Conservation (phyloP, 2,329 filamentous ascomycete species). For the Penicillium fuscoglaucum region DNA sequence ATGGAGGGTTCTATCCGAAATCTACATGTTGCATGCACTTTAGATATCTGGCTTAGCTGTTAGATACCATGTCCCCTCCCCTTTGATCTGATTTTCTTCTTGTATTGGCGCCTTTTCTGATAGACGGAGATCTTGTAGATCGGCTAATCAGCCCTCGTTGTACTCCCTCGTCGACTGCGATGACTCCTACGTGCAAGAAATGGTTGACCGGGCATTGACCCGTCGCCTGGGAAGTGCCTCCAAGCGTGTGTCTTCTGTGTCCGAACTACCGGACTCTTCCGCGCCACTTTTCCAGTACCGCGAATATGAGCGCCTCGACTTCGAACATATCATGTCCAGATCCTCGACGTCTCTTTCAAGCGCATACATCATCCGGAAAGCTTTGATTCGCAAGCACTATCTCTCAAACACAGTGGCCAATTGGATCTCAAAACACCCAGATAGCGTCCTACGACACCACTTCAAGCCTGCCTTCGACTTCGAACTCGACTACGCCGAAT, state of each 20-base stretch:
- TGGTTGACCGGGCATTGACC: constrained; percentile 73
- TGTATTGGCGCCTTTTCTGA: constrained; percentile 30
- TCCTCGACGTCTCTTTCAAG: constrained; percentile 69
- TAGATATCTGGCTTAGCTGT: constrained; percentile 31
- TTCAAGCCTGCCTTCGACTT: constrained; percentile 81
- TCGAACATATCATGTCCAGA: constrained; percentile 68
- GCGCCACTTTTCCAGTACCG: constrained; percentile 71
- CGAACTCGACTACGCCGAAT: constrained; percentile 95
- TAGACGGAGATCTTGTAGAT: constrained; percentile 38
- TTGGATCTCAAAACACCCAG: constrained; percentile 82
- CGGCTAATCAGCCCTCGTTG: constrained; percentile 46
- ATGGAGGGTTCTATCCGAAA: constrained; percentile 25
- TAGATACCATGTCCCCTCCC: constrained; percentile 24
- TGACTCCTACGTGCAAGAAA: constrained; percentile 83
- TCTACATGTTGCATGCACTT: constrained; percentile 26
- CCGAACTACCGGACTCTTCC: constrained; percentile 49
- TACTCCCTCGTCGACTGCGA: constrained; percentile 81
- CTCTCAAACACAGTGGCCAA: constrained; percentile 78
- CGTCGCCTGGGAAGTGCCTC: constrained; percentile 59
- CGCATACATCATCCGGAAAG: constrained; percentile 93
- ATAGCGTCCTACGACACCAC: constrained; percentile 66
- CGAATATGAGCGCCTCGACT: constrained; percentile 85
- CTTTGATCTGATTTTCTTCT: constrained; percentile 14
- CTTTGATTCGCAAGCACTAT: constrained; percentile 94
- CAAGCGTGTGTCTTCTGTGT: constrained; percentile 55